Evolutionary conservation across 2,329 filamentous ascomycete genomes (phyloP), one percentile per base, ranked within the genome.

Genomic region (Orbilia ellipsospora): DNA sequence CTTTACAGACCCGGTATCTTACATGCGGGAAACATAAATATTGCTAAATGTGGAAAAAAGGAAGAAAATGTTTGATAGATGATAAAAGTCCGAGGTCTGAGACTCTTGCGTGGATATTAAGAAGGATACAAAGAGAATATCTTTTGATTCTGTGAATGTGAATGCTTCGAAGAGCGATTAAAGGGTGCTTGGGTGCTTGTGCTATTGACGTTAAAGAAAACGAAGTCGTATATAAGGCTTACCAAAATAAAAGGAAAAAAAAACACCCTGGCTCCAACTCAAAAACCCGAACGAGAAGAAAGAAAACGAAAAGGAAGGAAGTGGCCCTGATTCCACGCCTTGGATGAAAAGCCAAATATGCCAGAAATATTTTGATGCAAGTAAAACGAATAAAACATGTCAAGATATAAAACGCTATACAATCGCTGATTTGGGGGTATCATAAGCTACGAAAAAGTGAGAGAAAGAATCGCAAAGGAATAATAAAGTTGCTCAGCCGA

Each of bases 211-310:
- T 36, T 7, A 36, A 36, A 36, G 31, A 36, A 36, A 31, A 10
- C 8, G 31, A 36, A 36, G 10, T 36, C 31, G 31, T 36, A 36
- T 7, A 36, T 36, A 36, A 36, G 31, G 31, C 31, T 10, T 36
- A 36, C n/a, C 55, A 26, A 45, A 59, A 18, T 42, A 52, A 67
- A 51, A 66, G n/a, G n/a, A n/a, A n/a, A 48, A 44, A 60, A 73
- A 57, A 59, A 74, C 70, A 67, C 70, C 70, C 52, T 63, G 45
- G 70, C 70, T 74, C 70, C 70, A 60, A 60, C 51, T n/a, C 6
- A 48, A 36, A 36, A 36, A 48, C 26, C 31, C 31, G 31, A 36
- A 12, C 7, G 44, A 48, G 8, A 48, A 48, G 13, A n/a, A 48
- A 45, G 13, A 45, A 45, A 45, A 16, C 42, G 51, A 62, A 69